These are phyloP conservation scores for Chloranthus sessilifolius DNA, from an alignment of 164 flowering plant species.

Conservation along the genomic window DNA sequence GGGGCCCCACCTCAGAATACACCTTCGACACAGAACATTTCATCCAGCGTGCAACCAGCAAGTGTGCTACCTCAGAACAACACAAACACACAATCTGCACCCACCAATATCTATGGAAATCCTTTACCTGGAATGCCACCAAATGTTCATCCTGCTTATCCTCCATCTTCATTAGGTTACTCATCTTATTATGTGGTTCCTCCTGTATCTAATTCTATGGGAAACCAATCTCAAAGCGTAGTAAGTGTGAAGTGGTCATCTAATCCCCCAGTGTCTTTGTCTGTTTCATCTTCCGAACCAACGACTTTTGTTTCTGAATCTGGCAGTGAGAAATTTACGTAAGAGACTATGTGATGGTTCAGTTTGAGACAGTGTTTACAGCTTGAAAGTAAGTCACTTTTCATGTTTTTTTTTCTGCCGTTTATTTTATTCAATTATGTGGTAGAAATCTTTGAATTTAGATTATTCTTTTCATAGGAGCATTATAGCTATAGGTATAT, in stretches of 20 bases:
- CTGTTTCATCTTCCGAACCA: constrained; percentile 48
- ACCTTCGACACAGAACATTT: constrained; percentile 46
- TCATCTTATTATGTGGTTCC: constrained; percentile 47
- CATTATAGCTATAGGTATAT: too few species aligned
- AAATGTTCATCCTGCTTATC: constrained; percentile 27
- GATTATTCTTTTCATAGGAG: too few species aligned
- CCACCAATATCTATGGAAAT: too few species aligned
- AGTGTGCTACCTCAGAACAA: too few species aligned
- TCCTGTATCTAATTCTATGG: constrained; percentile 26
- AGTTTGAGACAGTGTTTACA: too few species aligned
- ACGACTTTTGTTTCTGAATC: constrained; percentile 45
- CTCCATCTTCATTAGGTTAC: constrained; percentile 46
- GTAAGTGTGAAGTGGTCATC: constrained; percentile 66
- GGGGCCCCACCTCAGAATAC: constrained; percentile 41
- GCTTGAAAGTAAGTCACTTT: constrained; percentile 29
- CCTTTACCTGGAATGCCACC: constrained; percentile 35
- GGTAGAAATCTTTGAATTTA: too few species aligned
- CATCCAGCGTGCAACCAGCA: too few species aligned
- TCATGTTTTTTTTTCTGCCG: not conserved
- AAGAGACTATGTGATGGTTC: constrained; percentile 62
- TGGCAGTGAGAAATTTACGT: constrained; percentile 85
- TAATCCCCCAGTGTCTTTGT: constrained; percentile 40
- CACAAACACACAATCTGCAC: too few species aligned
- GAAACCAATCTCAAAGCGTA: constrained; percentile 36
- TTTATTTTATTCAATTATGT: not conserved